Evolutionary conservation across 2,329 filamentous ascomycete genomes (phyloP).

Genomic region (Fusarium denticulatum): DNA sequence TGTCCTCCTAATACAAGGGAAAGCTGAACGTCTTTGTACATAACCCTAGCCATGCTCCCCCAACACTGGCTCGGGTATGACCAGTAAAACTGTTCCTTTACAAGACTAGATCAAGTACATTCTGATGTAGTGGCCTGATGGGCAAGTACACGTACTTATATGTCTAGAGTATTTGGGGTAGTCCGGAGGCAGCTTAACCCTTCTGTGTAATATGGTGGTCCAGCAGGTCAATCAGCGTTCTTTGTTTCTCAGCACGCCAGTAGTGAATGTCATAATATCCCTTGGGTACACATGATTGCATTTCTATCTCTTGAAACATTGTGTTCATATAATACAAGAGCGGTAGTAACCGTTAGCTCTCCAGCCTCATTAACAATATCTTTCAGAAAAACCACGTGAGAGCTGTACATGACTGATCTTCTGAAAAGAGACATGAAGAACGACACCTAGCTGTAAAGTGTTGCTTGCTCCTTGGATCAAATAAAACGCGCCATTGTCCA

Average conservation of each 20-base stretch:
- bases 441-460: slow-evolving; percentile 7
- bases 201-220: not conserved
- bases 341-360: slow-evolving; percentile 2
- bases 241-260: not conserved
- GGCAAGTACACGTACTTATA: not conserved
- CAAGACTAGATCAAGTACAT: not conserved
- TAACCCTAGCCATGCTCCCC: not conserved
- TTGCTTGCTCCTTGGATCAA: slow-evolving; percentile 19
- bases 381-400: not conserved
- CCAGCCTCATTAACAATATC: slow-evolving; percentile 2
- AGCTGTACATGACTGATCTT: not conserved
- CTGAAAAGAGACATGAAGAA: slow-evolving; percentile 7
- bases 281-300: not conserved
- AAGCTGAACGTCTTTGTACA: not conserved
- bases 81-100: not conserved
- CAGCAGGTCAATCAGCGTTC: not conserved
- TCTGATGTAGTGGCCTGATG: not conserved
- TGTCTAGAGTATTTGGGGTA: not conserved
- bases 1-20: not conserved
- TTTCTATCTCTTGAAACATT: not conserved
- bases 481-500: slow-evolving; percentile 29
- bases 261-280: not conserved
- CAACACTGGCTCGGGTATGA: too few species aligned
- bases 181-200: not conserved
- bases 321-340: slow-evolving; percentile 3